Conservation (phyloP, 2,329 filamentous ascomycete genomes). For the Fusarium pininemorale region DNA sequence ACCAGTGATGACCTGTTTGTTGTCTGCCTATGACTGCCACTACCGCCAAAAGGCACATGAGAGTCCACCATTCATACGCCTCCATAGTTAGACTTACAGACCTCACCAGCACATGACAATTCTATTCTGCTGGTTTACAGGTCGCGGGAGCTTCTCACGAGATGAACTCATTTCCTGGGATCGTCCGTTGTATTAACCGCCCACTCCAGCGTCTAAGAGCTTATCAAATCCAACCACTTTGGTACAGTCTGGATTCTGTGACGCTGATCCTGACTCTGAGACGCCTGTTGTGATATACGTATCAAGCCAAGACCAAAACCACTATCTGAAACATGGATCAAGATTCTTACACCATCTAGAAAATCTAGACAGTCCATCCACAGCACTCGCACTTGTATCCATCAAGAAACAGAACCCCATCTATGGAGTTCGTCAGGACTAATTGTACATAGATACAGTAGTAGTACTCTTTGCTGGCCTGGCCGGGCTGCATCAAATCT, state of each 20-base stretch:
- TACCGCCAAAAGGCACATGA: conserved; percentile 8
- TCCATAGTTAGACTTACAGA: neutral
- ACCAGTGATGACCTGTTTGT: neutral
- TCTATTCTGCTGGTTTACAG: neutral
- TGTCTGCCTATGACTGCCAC: neutral
- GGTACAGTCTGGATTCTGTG: neutral
- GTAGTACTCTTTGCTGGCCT: conserved; percentile 3
- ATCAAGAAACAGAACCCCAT: neutral
- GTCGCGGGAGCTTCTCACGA: conserved; percentile 3
- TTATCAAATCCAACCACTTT: neutral
- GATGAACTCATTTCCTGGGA: conserved; percentile 34
- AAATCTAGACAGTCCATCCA: neutral
- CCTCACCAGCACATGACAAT: conserved; percentile 13
- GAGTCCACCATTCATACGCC: conserved; percentile 14
- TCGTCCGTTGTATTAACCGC: conserved; percentile 28
- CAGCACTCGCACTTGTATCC: neutral
- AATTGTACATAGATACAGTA: neutral
- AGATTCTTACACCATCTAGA: neutral
- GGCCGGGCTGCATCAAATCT: conserved; percentile 23
- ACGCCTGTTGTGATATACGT: conserved; percentile 3
- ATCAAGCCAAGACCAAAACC: neutral
- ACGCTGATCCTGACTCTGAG: conserved; percentile 19
- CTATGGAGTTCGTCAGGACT: neutral
- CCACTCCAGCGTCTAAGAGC: conserved; percentile 17
- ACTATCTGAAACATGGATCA: conserved; percentile 16